phyloP scores from a whole-genome alignment of 495 filamentous ascomycete species.

The Penicillium taxi region DNA sequence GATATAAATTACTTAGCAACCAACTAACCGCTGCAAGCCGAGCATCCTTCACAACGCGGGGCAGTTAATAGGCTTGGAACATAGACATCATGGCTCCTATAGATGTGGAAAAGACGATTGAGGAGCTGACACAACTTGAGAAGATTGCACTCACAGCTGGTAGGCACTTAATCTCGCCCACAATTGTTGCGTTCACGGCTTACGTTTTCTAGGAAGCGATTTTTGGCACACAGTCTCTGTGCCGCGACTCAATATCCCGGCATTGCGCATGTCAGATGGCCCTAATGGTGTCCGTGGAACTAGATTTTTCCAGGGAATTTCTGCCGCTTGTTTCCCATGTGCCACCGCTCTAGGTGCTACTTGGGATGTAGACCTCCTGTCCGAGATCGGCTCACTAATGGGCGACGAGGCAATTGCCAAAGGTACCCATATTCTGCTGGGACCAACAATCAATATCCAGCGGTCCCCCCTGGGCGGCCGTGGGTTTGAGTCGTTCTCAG shows the following conservation, averaged over 20 bases:
- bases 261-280: conserved; percentile 62
- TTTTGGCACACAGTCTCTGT: conserved; percentile 73
- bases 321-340: conserved; percentile 62
- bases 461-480: conserved; percentile 68
- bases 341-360: conserved; percentile 64
- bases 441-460: conserved; percentile 74
- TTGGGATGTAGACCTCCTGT: conserved; percentile 57
- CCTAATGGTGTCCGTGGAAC: conserved; percentile 70
- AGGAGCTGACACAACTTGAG: conserved; percentile 53
- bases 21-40: no score
- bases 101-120: conserved; percentile 53
- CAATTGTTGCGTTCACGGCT: conserved; percentile 1
- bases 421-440: conserved; percentile 61
- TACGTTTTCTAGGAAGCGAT: conserved; percentile 46
- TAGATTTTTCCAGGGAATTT: conserved; percentile 63
- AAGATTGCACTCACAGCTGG: conserved; percentile 56
- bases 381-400: conserved; percentile 52
- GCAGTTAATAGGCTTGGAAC: no score
- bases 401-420: conserved; percentile 63
- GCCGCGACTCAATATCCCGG: conserved; percentile 59
- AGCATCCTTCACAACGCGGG: no score
- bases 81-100: conserved; percentile 44
- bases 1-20: no score
- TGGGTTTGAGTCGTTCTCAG: conserved; percentile 73
- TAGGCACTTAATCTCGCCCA: no score